Conservation (phyloP, 1,139 yeast species). For the Debaryomyces nepalensis region DNA sequence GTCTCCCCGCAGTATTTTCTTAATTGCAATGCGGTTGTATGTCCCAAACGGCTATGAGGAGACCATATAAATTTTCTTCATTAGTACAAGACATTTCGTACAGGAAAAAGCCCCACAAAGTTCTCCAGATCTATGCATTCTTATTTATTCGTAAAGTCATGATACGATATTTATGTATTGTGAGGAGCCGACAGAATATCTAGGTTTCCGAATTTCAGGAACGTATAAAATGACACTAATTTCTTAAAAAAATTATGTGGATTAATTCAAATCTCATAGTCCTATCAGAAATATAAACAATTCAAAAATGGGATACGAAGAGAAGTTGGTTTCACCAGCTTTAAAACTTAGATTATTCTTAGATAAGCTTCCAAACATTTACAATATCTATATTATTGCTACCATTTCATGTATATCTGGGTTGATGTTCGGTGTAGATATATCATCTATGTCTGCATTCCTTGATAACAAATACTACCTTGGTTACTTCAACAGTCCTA, state of each 20-base stretch:
- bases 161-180: slow-evolving; percentile 4
- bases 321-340: slow-evolving; percentile 34
- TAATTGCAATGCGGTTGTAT: slow-evolving; percentile 5
- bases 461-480: slow-evolving; percentile 47
- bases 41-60: slow-evolving; percentile 5
- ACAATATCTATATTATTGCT: slow-evolving; percentile 44
- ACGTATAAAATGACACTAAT: not conserved
- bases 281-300: too few species aligned
- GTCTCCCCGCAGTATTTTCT: slow-evolving; percentile 3
- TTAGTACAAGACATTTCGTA: not conserved
- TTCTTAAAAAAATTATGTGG: not conserved
- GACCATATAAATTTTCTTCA: not conserved
- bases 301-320: slow-evolving; percentile 37
- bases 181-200: slow-evolving; percentile 1
- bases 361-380: slow-evolving; percentile 42
- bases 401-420: slow-evolving; percentile 54
- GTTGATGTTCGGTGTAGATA: slow-evolving; percentile 63
- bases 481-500: slow-evolving; percentile 13
- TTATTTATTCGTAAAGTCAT: slow-evolving; percentile 3
- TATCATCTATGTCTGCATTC: slow-evolving; percentile 63
- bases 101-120: slow-evolving; percentile 2
- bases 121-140: not conserved
- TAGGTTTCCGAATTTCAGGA: not conserved
- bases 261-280: not conserved
- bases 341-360: slow-evolving; percentile 29